Evolutionary conservation across 306 rosid genomes (phyloP).

Genomic region (Rubus parviflorus): DNA sequence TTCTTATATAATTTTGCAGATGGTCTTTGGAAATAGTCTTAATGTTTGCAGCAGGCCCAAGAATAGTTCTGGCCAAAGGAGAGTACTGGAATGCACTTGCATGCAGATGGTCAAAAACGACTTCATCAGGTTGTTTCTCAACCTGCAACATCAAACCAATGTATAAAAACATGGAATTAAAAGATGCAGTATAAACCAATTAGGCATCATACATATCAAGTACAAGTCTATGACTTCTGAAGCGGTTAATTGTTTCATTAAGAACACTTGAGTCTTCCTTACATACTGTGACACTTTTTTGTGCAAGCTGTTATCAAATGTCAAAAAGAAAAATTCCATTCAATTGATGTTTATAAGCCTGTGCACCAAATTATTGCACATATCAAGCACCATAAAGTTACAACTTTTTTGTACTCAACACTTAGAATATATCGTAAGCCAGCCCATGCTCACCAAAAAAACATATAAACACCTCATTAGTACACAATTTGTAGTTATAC

Average conservation of each 20-base stretch:
- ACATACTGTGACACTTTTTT: background rate
- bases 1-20: slow-evolving; percentile 72
- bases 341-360: background rate
- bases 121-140: slow-evolving; percentile 90
- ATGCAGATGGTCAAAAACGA: slow-evolving; percentile 81
- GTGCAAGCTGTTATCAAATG: background rate
- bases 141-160: slow-evolving; percentile 46
- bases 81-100: slow-evolving; percentile 96
- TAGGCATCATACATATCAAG: background rate
- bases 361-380: background rate
- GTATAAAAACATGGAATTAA: background rate
- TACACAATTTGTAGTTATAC: background rate
- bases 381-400: background rate
- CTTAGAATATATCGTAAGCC: background rate
- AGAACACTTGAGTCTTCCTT: too few relatives aligned
- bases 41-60: slow-evolving; percentile 83
- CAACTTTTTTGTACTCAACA: background rate
- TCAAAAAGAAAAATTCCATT: background rate
- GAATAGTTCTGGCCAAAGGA: slow-evolving; percentile 90
- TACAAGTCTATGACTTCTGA: too few relatives aligned
- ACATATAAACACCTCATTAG: background rate
- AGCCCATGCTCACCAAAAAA: background rate
- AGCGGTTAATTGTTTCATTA: too few relatives aligned
- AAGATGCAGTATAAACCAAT: background rate
- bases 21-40: slow-evolving; percentile 79